Base-by-base conservation (phyloP, 306 rosid genomes). In the Glycine soja region DNA sequence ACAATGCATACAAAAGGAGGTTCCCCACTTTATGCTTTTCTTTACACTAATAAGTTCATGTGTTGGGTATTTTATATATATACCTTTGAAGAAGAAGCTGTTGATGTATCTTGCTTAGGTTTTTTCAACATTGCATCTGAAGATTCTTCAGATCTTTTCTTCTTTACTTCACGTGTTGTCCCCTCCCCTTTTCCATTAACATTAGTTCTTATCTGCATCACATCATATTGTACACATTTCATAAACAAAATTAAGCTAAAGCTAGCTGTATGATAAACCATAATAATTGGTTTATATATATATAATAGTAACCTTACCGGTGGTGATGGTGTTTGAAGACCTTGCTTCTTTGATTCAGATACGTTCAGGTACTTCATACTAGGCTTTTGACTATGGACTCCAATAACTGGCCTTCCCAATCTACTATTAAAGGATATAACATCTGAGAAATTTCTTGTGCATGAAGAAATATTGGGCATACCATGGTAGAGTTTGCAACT, bases 131-230 rank as follows among this genome's bases (percentile, higher is more conserved):
- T 74, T 32, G 92, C 87, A 82, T 89, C 95, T 43, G 94, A 86
- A 79, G 87, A 72, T 77, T 91, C 97, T 61, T 93, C 99, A 1
- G 90, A 81, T 87, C 97, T 91, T 86, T 95, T 95, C 87, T 92
- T 95, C 89, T 91, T 95, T 54, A 85, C 87, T 85, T 93, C 92
- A 59, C 65, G 89, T 67, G 85, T 9, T 75, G 86, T 85, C 45
- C 87, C 93, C 38, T 85, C 90, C 72, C 85, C 92, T 89, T 90
- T 86, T 85, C 90, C 92, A 82, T 83, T 87, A 74, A 63, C 70
- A 36, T 40, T 65, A n/a, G 6, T 54, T 85, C 89, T 91, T 64
- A 86, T 77, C 96, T 94, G 84, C 78, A 80, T 36, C 57, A 4
- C 6, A 10, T 42, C 51, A 47, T 46, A 79, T 53, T 36, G 13